A percentile compares a stretch with the other conserved stretches of the same genome.
Evolutionary conservation across 495 filamentous ascomycete species (phyloP).

Genomic region (Daldinia decipiens): DNA sequence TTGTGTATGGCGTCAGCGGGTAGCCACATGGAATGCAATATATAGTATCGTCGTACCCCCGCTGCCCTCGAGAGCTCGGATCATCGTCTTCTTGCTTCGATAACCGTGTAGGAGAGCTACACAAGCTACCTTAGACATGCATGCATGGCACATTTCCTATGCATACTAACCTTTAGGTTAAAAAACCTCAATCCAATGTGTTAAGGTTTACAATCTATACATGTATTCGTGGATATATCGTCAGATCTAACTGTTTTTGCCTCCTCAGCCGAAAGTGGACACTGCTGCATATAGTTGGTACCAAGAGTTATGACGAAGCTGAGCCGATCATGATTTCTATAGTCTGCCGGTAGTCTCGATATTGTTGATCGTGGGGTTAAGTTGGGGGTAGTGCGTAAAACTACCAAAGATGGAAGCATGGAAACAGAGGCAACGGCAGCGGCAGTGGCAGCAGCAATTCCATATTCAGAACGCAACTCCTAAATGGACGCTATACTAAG

Average conservation of each 20-base stretch:
- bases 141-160: conserved; percentile 28
- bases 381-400: conserved; percentile 15
- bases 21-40: conserved; percentile 22
- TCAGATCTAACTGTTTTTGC: conserved; percentile 18
- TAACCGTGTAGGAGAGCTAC: conserved; percentile 9
- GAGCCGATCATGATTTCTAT: conserved; percentile 29
- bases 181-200: conserved; percentile 8
- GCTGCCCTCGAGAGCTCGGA: conserved; percentile 14
- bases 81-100: conserved; percentile 20
- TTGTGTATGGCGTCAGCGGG: conserved; percentile 34
- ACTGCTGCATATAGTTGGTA: conserved; percentile 13
- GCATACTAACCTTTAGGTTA: conserved; percentile 16
- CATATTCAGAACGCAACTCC: conserved; percentile 4
- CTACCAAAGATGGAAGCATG: conserved; percentile 9
- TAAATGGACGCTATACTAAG: conserved; percentile 15
- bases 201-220: conserved; percentile 1
- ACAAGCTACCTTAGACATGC: conserved; percentile 20
- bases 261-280: conserved; percentile 2
- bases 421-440: neutral
- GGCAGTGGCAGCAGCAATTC: conserved; percentile 5
- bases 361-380: conserved; percentile 30
- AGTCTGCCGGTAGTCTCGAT: conserved; percentile 1
- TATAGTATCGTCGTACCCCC: conserved; percentile 24
- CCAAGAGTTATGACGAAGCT: conserved; percentile 15
- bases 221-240: neutral